These are phyloP conservation scores for Helicosporidium sp. DNA, from an alignment of 139 green algal species.

Conservation along the genomic window DNA sequence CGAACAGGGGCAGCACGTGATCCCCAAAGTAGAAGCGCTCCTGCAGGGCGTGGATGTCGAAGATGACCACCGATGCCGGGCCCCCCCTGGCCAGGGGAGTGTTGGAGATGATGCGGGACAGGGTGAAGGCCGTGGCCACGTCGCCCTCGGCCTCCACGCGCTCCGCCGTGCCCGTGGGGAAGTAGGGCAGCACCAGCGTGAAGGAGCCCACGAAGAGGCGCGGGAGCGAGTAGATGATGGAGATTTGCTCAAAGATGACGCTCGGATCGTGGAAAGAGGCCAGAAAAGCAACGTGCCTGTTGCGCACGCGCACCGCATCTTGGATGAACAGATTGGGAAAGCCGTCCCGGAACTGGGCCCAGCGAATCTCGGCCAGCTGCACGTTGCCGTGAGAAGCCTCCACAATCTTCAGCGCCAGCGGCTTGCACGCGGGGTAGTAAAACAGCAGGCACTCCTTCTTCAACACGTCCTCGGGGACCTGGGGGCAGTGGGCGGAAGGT, in stretches of 20 bases:
- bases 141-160: constrained; percentile 72
- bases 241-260: constrained; percentile 90
- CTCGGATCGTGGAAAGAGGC: constrained; percentile 78
- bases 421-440: constrained; percentile 60
- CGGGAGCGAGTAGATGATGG: constrained; percentile 87
- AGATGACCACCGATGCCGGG: constrained; percentile 79
- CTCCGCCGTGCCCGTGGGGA: constrained; percentile 80
- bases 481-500: no score
- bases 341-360: constrained; percentile 77
- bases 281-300: constrained; percentile 88
- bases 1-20: constrained; percentile 85
- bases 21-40: constrained; percentile 99
- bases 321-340: constrained; percentile 98
- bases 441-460: constrained; percentile 77
- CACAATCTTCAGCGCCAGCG: constrained; percentile 55
- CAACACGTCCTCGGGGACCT: constrained; percentile 16
- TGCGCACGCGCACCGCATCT: constrained; percentile 68
- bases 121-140: constrained; percentile 84
- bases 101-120: constrained; percentile 85
- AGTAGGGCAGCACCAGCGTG: constrained; percentile 95
- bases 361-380: constrained; percentile 61
- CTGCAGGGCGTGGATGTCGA: constrained; percentile 86
- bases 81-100: constrained; percentile 80
- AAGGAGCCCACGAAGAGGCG: constrained; percentile 88
- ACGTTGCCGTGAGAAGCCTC: constrained; percentile 34